Evolutionary conservation across 306 rosid genomes (phyloP), one percentile per base, ranked within the genome.

Genomic region (Benincasa hispida): DNA sequence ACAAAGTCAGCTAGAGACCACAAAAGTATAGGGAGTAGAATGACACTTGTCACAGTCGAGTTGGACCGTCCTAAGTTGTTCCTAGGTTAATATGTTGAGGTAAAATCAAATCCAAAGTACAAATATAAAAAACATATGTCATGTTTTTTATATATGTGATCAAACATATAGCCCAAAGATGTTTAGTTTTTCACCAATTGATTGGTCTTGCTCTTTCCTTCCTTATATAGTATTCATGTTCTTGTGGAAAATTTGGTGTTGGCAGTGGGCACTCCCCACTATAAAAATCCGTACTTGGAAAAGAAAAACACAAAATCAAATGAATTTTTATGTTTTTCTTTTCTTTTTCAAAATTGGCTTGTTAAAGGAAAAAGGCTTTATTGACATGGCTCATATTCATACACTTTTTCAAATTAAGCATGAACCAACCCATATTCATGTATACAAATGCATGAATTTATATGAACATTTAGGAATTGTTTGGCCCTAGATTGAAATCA

Each of bases 41-140:
- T 12, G 55, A 24, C 56, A 68, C 75, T 68, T 68, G 55, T 68
- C 75, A 14, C 13, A 1, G 35, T 42, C 56, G 75, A 24, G 22
- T 68, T 68, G 75, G 75, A 68, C 56, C 55, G 56, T 68, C 55
- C 55, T 41, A 42, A 5, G 73, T 34, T 65, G 27, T 22, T 25
- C 25, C 74, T 39, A 22, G 74, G 74, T 22, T 12, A 39, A 66
- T 37, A 66, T 66, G 54, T 12, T 22, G 21, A 68, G 74, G 55
- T 68, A 68, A 68, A 68, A 68, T 22, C 75, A 68, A 69, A n/a
- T 42, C 73, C 27, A 35, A 63, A 63, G 48, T 63, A 63, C 72
- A 63, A 18, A 63, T 18, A 12, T 2, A 39, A 2, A 45, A 42
- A 45, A 67, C 6, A 45, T 42, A 13, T 37, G 55, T 69, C 56